Percentiles rank a stretch among this genome's conserved stretches.
phyloP scores from a whole-genome alignment of 2,329 filamentous ascomycete genomes.

The Cercospora janseana region DNA sequence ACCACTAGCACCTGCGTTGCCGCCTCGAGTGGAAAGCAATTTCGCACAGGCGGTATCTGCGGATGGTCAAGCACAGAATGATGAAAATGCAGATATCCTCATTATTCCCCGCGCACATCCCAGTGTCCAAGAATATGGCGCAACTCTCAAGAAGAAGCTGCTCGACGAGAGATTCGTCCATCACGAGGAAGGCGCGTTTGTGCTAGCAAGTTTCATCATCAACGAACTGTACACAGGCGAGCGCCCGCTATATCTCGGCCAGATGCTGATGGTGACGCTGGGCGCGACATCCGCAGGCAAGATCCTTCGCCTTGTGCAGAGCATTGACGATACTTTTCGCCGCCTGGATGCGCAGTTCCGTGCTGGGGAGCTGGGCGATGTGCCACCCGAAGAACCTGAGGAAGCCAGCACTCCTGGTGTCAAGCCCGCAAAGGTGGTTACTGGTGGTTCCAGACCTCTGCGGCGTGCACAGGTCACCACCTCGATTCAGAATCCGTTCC shows the following conservation, averaged over 20 bases:
- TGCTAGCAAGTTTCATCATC: slow-evolving; percentile 1
- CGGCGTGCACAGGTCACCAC: neutral
- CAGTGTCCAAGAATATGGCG: neutral
- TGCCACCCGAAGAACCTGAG: neutral
- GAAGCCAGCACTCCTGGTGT: neutral
- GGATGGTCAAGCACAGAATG: neutral
- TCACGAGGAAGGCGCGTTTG: slow-evolving; percentile 1
- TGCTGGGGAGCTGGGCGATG: neutral
- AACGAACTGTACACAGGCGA: neutral
- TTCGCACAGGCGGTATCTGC: neutral
- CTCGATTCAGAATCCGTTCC: slow-evolving; percentile 8
- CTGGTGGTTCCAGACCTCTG: neutral
- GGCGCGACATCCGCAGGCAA: neutral
- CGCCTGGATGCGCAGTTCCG: neutral
- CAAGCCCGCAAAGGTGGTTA: no score
- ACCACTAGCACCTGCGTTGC: neutral
- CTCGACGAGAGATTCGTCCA: neutral
- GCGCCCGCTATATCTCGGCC: neutral
- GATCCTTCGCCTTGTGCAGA: neutral
- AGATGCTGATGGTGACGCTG: neutral
- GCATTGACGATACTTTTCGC: neutral
- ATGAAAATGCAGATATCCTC: no score
- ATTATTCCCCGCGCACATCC: slow-evolving; percentile 1
- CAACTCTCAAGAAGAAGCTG: neutral
- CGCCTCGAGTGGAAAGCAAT: neutral